These are phyloP conservation scores for Phaffia rhodozyma DNA, from an alignment of 1,284 basidiomycete species.

Conservation along the genomic window DNA sequence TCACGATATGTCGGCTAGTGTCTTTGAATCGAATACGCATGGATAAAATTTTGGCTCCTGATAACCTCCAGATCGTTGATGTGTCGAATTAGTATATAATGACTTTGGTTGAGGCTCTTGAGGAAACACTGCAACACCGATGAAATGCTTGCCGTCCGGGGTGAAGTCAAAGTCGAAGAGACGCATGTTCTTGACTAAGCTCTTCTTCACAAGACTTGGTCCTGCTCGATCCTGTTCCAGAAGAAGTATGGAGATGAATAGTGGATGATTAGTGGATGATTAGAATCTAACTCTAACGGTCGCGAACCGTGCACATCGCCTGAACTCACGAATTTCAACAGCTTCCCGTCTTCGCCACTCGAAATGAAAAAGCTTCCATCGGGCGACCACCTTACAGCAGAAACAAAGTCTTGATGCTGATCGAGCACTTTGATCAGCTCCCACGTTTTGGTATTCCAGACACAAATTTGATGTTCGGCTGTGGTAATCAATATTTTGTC, in stretches of 20 bases:
- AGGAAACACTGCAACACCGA: constrained; percentile 57
- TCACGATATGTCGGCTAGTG: constrained; percentile 7
- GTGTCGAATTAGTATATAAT: neutral
- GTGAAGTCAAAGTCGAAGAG: constrained; percentile 78
- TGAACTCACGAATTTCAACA: constrained; percentile 69
- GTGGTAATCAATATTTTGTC: constrained; percentile 69
- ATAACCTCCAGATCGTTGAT: constrained; percentile 4
- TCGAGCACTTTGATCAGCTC: constrained; percentile 1
- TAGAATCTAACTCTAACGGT: neutral
- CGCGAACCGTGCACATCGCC: neutral
- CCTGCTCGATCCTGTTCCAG: neutral
- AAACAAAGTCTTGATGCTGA: constrained; percentile 68
- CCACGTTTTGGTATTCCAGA: constrained; percentile 62
- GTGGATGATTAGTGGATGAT: neutral
- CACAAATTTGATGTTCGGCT: constrained; percentile 61
- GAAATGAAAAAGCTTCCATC: constrained; percentile 84
- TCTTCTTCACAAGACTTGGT: constrained; percentile 39
- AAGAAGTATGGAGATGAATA: neutral
- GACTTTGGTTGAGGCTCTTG: constrained; percentile 1
- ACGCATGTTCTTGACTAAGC: constrained; percentile 61
- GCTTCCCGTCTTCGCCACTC: constrained; percentile 73
- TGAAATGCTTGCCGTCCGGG: constrained; percentile 67
- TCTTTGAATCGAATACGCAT: neutral
- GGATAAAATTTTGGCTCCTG: neutral
- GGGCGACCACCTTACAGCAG: constrained; percentile 74